Evolutionary conservation across 1,139 yeast species (phyloP), one percentile per base, ranked within the genome.

Genomic region (Debaryomycetaceae sp.): DNA sequence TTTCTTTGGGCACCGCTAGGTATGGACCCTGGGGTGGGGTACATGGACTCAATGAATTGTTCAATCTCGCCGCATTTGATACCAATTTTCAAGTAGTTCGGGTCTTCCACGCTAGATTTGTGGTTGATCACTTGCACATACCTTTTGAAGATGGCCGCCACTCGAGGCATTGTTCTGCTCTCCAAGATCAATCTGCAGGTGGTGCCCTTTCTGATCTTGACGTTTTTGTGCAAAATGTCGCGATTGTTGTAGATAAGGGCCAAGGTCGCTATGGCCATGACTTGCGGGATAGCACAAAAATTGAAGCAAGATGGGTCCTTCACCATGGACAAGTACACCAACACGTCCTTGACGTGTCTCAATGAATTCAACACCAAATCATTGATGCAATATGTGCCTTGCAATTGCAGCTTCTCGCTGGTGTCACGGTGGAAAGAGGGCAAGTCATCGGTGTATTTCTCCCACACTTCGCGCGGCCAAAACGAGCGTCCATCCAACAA

Each of bases 231-330:
- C 49, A 91, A 74, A 3, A 91, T 83, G 4, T 65, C 55, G 7
- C 81, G 80, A 60, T 93, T 93, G 53, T 84, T 81, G 66, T 83
- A 89, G 25, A 91, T 83, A 35, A 81, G 68, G 16, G 91, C 89
- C 46, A 91, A 67, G 0, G 97, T 86, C 6, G 97, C 96, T 53
- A 91, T 82, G 25, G 97, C 96, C 98, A 91, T 91, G 19, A 89
- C 96, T 60, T 91, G 98, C 13, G 98, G 98, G 51, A 91, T 91
- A 12, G 96, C 89, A 62, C 97, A 89, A 65, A 91, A 91, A 44
- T 80, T 82, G 66, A 86, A 91, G 31, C 83, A 64, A 0, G 95
- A 78, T 35, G 83, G 85, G 49, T 93, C 98, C 38, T 75, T 73
- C 29, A 91, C 75, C 43, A 80, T 67, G 16, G 93, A 73, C 36